Base-by-base conservation (phyloP, 2,329 filamentous ascomycete species). In the Calonectria pauciramosa region DNA sequence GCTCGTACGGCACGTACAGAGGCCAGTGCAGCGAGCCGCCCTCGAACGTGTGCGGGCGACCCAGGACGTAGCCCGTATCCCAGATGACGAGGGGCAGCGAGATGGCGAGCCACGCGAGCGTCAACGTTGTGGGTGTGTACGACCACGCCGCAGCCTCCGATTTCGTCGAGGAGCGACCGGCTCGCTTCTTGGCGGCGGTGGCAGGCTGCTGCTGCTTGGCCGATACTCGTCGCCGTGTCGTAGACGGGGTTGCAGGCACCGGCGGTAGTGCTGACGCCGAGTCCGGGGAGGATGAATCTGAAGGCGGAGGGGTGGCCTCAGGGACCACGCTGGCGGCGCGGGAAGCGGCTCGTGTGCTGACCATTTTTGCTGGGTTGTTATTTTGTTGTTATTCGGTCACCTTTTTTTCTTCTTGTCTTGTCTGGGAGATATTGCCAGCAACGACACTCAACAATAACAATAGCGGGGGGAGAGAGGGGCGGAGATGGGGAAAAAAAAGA, bases 21-120 rank as follows among this genome's bases (percentile, higher is more conserved):
- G 94, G 94, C 86, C 86, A 88, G 86, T 97, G 94, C 68, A 94
- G 87, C 60, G 85, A 86, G 20, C 95, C 95, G 78, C 95, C 94
- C 0, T 93, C 91, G 94, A 98, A 97, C 72, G 92, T 94, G 84
- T 93, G 91, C 36, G 96, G 96, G 26, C 96, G 94, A 69, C 94
- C 87, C 60, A 98, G 88, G 49, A 98, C 92, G 86, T 98, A 98
- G 72, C 88, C 87, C 36, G 91, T 91, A 86, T 98, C 96, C 96
- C 96, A 98, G 66, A 91, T 82, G 64, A 98, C 95, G 74, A 97
- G 89, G 1, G 94, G 95, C 20, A 97, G 86, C 26, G 94, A 96
- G 75, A 96, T 77, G 73, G 89, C 85, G 32, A 98, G 89, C 95
- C 95, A 98, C 76, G 92, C 78, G 54, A 95, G 89, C 28, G 87